Evolutionary conservation across 257 asterid species (phyloP).

Genomic region (Solanum pimpinellifolium): DNA sequence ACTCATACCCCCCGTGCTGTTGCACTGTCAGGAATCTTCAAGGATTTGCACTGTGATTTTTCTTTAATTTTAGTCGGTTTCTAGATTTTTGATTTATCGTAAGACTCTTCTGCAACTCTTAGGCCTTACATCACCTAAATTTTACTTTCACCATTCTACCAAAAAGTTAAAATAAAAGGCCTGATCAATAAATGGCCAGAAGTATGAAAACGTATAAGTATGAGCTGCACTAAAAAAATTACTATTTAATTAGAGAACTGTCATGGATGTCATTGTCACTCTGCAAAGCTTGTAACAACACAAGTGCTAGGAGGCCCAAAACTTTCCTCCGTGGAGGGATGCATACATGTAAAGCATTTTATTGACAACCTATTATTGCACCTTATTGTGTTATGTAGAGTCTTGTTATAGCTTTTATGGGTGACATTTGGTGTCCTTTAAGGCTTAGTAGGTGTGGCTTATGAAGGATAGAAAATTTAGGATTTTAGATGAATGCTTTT

Average conservation of each 20-base stretch:
- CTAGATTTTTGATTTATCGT: conserved; percentile 46
- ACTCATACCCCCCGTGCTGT: conserved; percentile 29
- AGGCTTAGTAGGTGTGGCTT: no score
- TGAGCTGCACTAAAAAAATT: background rate
- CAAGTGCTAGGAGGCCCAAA: conserved; percentile 30
- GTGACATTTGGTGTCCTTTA: no score
- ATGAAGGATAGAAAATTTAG: no score
- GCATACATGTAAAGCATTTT: conserved; percentile 8
- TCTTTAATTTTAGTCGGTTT: conserved; percentile 45
- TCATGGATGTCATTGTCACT: conserved; percentile 23
- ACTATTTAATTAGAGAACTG: background rate
- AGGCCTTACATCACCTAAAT: conserved; percentile 35
- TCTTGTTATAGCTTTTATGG: no score
- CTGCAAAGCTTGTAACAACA: conserved; percentile 33
- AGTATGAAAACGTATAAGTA: background rate
- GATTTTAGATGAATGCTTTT: no score
- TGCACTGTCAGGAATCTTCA: conserved; percentile 37
- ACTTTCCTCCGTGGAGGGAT: conserved; percentile 29
- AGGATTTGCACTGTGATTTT: conserved; percentile 42
- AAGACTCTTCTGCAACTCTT: conserved; percentile 38
- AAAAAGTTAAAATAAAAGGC: conserved; percentile 7
- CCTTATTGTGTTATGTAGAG: no score
- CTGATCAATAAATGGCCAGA: background rate
- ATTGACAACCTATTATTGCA: background rate
- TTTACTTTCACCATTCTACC: conserved; percentile 44